Percentiles rank a stretch among this genome's conserved stretches.
phyloP scores from a whole-genome alignment of 2,329 filamentous ascomycete species.

The Microdochium trichocladiopsis region DNA sequence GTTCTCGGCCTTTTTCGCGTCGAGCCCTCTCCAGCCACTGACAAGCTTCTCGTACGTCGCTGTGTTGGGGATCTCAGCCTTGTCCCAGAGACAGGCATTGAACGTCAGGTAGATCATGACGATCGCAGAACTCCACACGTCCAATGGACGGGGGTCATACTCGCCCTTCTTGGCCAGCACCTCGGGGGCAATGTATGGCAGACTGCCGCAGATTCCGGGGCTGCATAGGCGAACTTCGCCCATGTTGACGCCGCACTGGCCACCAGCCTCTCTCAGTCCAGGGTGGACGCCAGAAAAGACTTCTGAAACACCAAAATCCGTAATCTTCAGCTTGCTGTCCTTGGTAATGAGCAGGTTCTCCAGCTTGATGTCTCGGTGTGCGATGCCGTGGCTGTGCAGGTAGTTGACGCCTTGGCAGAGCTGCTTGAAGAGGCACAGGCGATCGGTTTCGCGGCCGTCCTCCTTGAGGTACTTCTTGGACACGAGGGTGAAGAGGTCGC shows the following conservation, averaged over 20 bases:
- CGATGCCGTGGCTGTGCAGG: slow-evolving; percentile 76
- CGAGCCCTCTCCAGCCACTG: slow-evolving; percentile 62
- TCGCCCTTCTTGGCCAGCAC: slow-evolving; percentile 61
- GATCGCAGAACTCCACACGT: slow-evolving; percentile 82
- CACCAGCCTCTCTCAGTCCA: slow-evolving; percentile 64
- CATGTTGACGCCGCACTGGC: slow-evolving; percentile 69
- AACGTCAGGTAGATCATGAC: slow-evolving; percentile 75
- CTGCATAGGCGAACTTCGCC: slow-evolving; percentile 62
- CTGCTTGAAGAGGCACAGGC: slow-evolving; percentile 84
- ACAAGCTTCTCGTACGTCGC: slow-evolving; percentile 60
- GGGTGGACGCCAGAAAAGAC: slow-evolving; percentile 80
- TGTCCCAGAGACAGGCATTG: slow-evolving; percentile 66
- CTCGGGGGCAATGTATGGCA: slow-evolving; percentile 84
- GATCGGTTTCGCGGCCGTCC: slow-evolving; percentile 60
- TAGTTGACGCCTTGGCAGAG: slow-evolving; percentile 76
- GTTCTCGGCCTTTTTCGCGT: slow-evolving; percentile 38
- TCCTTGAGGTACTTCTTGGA: slow-evolving; percentile 61
- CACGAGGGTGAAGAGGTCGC: slow-evolving; percentile 72
- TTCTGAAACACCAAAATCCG: slow-evolving; percentile 85
- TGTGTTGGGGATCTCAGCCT: slow-evolving; percentile 43
- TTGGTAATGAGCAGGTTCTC: slow-evolving; percentile 78
- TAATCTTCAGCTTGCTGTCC: slow-evolving; percentile 80
- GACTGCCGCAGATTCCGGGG: slow-evolving; percentile 77
- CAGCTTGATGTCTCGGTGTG: slow-evolving; percentile 84
- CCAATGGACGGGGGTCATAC: slow-evolving; percentile 70